Evolutionary conservation across 352 stramenopile species (phyloP).

Genomic region (Peronospora belbahrii): DNA sequence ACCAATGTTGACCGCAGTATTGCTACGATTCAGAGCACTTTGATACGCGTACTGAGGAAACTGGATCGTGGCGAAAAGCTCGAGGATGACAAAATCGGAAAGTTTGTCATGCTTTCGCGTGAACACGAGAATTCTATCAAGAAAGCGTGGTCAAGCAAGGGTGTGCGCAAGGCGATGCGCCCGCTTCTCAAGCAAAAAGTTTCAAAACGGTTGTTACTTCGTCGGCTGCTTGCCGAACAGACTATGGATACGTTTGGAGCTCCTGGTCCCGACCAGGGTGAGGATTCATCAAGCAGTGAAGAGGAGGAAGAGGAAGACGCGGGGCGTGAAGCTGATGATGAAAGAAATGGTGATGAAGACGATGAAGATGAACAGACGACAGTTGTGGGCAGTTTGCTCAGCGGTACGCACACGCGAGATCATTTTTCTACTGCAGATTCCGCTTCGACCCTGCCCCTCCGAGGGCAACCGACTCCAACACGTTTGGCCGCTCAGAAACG

Average conservation of each 20-base stretch:
- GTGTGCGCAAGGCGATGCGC: constrained; percentile 79
- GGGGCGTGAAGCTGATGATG: constrained; percentile 35
- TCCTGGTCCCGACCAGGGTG: constrained; percentile 23
- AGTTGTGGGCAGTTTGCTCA: constrained; percentile 70
- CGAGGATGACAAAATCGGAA: constrained; percentile 68
- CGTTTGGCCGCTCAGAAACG: constrained; percentile 16
- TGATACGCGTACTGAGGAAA: constrained; percentile 77
- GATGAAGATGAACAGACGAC: constrained; percentile 78
- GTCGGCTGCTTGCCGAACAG: constrained; percentile 69
- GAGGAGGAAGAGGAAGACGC: constrained; percentile 52
- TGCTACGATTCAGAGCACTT: constrained; percentile 76
- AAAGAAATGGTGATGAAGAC: constrained; percentile 49
- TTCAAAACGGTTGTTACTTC: constrained; percentile 67
- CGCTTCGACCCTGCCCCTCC: constrained; percentile 4
- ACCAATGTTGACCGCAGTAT: constrained; percentile 85
- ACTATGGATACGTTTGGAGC: constrained; percentile 33
- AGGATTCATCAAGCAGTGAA: constrained; percentile 74
- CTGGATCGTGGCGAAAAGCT: constrained; percentile 67
- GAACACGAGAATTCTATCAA: constrained; percentile 86
- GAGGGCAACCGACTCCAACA: constrained; percentile 14
- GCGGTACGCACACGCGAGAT: constrained; percentile 51
- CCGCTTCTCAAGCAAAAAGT: constrained; percentile 84
- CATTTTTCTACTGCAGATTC: constrained; percentile 17
- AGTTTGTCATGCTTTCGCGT: constrained; percentile 78
- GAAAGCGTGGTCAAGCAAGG: constrained; percentile 83